Evolutionary conservation across 208 protist genomes (phyloP).

Genomic region (Leishmania major): DNA sequence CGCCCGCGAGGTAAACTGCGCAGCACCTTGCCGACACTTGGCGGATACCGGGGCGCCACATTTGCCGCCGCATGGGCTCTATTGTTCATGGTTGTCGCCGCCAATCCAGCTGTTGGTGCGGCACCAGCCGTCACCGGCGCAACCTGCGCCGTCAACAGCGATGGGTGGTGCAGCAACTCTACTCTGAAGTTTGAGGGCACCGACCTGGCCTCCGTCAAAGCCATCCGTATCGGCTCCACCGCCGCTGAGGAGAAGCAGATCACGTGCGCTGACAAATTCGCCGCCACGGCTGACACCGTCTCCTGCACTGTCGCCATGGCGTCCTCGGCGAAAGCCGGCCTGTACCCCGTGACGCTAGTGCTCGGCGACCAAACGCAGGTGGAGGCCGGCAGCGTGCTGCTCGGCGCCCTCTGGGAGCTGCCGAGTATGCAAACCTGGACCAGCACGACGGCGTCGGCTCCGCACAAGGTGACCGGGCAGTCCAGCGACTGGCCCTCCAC

Average conservation of each 20-base stretch:
- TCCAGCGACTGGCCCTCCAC: conserved; percentile 32
- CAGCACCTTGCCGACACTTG: neutral
- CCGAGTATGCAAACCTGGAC: conserved; percentile 1
- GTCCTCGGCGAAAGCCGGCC: neutral
- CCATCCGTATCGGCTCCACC: conserved; percentile 19
- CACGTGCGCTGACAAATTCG: neutral
- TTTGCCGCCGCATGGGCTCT: neutral
- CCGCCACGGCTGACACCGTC: neutral
- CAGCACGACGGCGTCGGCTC: neutral
- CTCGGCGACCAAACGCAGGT: neutral
- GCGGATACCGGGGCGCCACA: neutral
- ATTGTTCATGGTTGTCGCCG: neutral
- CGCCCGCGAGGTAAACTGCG: neutral
- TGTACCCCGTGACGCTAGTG: conserved; percentile 27
- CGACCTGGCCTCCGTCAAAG: conserved; percentile 1
- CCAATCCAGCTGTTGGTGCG: conserved; percentile 10
- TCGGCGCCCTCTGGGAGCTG: conserved; percentile 8
- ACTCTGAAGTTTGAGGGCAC: conserved; percentile 16
- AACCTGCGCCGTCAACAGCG: neutral
- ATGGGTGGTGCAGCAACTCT: conserved; percentile 9
- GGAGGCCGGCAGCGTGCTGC: conserved; percentile 20
- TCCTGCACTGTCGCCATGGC: conserved; percentile 22
- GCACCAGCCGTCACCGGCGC: conserved; percentile 6
- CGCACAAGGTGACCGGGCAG: conserved; percentile 20
- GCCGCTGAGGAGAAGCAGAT: neutral